These are phyloP conservation scores for Russula foetens DNA, from an alignment of 768 basidiomycete genomes.

Conservation along the genomic window DNA sequence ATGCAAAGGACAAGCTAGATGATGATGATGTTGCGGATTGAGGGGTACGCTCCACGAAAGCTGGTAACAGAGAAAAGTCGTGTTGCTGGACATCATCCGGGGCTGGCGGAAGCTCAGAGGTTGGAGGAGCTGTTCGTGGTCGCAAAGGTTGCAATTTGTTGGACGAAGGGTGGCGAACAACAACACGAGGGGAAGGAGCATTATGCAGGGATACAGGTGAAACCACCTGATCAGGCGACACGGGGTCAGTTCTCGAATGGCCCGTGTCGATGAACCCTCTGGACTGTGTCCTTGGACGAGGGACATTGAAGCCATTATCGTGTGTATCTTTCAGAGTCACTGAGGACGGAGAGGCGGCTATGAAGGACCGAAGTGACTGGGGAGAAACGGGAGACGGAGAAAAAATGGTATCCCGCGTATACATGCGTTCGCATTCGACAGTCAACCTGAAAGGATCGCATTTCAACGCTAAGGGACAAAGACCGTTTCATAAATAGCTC, in stretches of 20 bases:
- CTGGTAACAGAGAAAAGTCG: slow-evolving; percentile 8
- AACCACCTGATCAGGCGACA: not conserved
- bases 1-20: slow-evolving; percentile 19
- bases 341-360: slow-evolving; percentile 18
- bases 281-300: slow-evolving; percentile 11
- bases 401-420: slow-evolving; percentile 5
- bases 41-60: slow-evolving; percentile 3
- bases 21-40: slow-evolving; percentile 15
- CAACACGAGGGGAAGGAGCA: slow-evolving; percentile 8
- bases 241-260: not conserved
- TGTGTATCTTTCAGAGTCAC: slow-evolving; percentile 10
- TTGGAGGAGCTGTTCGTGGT: slow-evolving; percentile 9
- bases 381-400: slow-evolving; percentile 4
- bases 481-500: not conserved
- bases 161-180: slow-evolving; percentile 18
- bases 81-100: slow-evolving; percentile 2
- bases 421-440: slow-evolving; percentile 15
- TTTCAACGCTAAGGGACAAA: not conserved
- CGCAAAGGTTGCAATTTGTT: slow-evolving; percentile 5
- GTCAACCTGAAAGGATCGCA: slow-evolving; percentile 4
- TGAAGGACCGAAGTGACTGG: not conserved
- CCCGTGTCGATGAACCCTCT: slow-evolving; percentile 14
- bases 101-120: slow-evolving; percentile 10
- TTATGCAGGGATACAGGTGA: not conserved
- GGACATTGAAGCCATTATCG: not conserved